phyloP scores from a whole-genome alignment of 495 filamentous ascomycete genomes.

The Daldinia caldariorum region DNA sequence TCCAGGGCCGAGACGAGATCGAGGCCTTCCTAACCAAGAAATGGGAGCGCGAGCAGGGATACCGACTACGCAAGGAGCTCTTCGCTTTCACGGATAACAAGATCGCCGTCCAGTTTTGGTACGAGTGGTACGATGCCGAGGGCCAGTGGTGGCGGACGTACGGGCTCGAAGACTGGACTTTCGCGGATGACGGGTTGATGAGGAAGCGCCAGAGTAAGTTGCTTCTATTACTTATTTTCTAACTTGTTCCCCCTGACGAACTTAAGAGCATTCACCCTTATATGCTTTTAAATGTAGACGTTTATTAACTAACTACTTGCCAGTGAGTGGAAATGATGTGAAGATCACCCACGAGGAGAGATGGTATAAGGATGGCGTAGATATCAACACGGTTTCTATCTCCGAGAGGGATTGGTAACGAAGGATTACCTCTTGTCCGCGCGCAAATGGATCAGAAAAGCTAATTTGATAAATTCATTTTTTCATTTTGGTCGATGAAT shows the following conservation, averaged over 20 bases:
- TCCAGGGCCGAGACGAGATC: conserved; percentile 74
- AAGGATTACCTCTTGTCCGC: not conserved
- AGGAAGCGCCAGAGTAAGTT: conserved; percentile 73
- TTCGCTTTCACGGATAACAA: conserved; percentile 76
- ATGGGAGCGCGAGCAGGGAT: conserved; percentile 78
- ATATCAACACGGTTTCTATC: conserved; percentile 79
- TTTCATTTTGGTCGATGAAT: no score
- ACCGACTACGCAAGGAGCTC: conserved; percentile 85
- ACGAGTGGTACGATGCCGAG: conserved; percentile 78
- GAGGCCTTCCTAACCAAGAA: conserved; percentile 78
- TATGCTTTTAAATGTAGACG: no score
- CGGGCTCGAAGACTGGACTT: conserved; percentile 94
- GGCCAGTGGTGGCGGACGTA: conserved; percentile 93
- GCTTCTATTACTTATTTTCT: not conserved
- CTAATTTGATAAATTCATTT: no score
- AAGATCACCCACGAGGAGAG: conserved; percentile 69
- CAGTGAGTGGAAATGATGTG: conserved; percentile 87
- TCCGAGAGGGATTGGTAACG: conserved; percentile 77
- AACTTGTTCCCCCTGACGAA: no score
- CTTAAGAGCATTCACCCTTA: no score
- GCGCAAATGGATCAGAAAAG: not conserved
- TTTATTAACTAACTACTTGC: conserved; percentile 2
- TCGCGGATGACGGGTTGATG: conserved; percentile 82
- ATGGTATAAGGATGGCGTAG: conserved; percentile 76
- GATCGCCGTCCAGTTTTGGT: conserved; percentile 94